phyloP scores from a whole-genome alignment of 108 stramenopile species.

The Nitzschia palea region DNA sequence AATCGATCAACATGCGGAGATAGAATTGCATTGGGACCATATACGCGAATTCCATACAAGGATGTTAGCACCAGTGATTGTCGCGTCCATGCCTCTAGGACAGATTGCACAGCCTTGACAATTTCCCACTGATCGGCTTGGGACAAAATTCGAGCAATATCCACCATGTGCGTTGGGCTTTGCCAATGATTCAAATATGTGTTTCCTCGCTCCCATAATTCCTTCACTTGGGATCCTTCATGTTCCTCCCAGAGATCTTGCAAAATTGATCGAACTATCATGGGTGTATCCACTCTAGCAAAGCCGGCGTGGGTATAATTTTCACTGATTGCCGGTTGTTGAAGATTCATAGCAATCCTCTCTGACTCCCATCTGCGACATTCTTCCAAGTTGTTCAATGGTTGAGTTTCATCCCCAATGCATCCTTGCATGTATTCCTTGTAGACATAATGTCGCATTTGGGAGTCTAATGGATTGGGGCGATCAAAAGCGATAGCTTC shows the following conservation, averaged over 20 bases:
- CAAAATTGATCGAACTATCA: constrained; percentile 28
- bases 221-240: constrained; percentile 6
- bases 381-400: background rate
- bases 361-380: constrained; percentile 54
- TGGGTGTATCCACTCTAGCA: constrained; percentile 63
- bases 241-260: constrained; percentile 50
- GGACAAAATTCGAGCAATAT: constrained; percentile 30
- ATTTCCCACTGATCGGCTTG: constrained; percentile 33
- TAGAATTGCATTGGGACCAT: constrained; percentile 67
- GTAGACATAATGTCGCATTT: background rate
- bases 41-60: constrained; percentile 90
- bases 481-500: background rate
- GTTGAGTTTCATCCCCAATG: background rate
- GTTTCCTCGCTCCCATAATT: constrained; percentile 63
- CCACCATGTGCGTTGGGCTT: constrained; percentile 50
- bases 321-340: constrained; percentile 56
- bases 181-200: constrained; percentile 88
- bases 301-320: constrained; percentile 76
- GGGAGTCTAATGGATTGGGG: background rate
- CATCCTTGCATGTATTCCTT: constrained; percentile 15
- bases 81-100: constrained; percentile 81
- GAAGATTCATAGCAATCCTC: constrained; percentile 63
- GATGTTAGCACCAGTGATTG: constrained; percentile 74
- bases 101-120: constrained; percentile 33
- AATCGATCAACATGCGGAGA: constrained; percentile 92